Evolutionary conservation across 2,329 filamentous ascomycete genomes (phyloP), one percentile per base, ranked within the genome.

Genomic region (Dothistroma septosporum): DNA sequence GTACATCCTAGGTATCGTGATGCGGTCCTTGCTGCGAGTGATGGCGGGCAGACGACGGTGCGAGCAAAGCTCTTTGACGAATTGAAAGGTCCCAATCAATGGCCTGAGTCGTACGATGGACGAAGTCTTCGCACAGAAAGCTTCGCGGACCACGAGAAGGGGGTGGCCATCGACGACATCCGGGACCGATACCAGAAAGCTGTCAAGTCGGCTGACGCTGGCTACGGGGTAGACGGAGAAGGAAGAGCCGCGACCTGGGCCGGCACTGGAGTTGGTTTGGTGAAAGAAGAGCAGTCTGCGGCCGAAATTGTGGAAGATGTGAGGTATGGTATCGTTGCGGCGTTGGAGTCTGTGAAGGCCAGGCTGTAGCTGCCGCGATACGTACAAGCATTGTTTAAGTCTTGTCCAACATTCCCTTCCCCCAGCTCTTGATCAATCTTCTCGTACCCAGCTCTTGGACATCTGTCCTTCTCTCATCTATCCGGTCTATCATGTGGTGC

Each of bases 241-340:
- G 83, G 80, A 2, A 78, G 85, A 64, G 76, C 86, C 75, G 85
- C 83, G 5, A 83, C 83, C 11, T 88, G 86, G 76, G 85, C 83
- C 5, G 35, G 85, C 1, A 83, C 82, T 31, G 85, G 79, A 0
- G 80, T 88, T 19, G 85, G 86, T 0, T 72, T 88, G 62, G 77
- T 88, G 1, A 81, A 72, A 50, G 72, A 78, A 54, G 75, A 83
- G 1, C 76, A 77, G 64, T 66, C 74, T 9, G 85, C 83, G 2
- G 76, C 70, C 11, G 78, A 82, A 8, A 85, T 88, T 68, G 78
- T 85, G 9, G 70, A 71, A 47, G 77, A 81, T 55, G 71, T 80
- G 5, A 74, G 80, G 49, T 69, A 71, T 7, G 76, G 75, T 16
- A 70, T 73, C 16, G 64, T 56, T 22, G 67, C 56, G 53, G 67